phyloP scores from a whole-genome alignment of 1,139 yeast species.

The Ogataea hybrid region DNA sequence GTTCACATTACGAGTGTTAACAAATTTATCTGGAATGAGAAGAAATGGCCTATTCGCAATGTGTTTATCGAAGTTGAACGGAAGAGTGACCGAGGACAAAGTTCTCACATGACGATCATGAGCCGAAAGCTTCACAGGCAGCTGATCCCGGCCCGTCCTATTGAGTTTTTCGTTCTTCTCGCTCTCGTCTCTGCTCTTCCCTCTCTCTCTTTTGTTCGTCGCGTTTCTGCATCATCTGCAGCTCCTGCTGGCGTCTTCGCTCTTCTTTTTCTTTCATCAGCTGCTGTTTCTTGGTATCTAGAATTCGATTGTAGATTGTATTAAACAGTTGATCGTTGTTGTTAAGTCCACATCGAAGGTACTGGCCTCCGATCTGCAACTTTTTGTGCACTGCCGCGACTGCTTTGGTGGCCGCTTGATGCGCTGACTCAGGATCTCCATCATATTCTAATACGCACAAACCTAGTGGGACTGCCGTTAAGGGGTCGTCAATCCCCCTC shows the following conservation, averaged over 20 bases:
- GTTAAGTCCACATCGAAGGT: constrained; percentile 29
- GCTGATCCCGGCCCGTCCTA: neutral
- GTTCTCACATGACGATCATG: constrained; percentile 35
- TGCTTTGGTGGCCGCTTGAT: constrained; percentile 44
- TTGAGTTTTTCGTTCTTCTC: constrained; percentile 3
- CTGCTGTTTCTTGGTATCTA: constrained; percentile 22
- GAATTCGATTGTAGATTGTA: constrained; percentile 23
- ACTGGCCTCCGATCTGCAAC: constrained; percentile 25
- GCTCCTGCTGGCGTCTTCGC: constrained; percentile 15
- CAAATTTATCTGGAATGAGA: constrained; percentile 51
- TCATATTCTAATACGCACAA: constrained; percentile 63
- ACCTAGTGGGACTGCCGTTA: constrained; percentile 79
- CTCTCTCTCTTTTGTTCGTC: constrained; percentile 7
- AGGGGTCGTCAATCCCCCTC: constrained; percentile 66
- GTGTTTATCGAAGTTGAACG: constrained; percentile 45
- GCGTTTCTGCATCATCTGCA: constrained; percentile 7
- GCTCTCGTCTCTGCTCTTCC: constrained; percentile 6
- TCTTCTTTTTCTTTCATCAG: constrained; percentile 20
- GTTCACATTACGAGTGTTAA: constrained; percentile 49
- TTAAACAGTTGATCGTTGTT: constrained; percentile 21
- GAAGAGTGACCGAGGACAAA: constrained; percentile 33
- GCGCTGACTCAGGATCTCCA: constrained; percentile 57
- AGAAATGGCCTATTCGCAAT: constrained; percentile 58
- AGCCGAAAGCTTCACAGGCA: constrained; percentile 17
- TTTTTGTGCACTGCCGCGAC: constrained; percentile 31